These are phyloP conservation scores for Epichloe glyceriae DNA, from an alignment of 2,329 filamentous ascomycete species.

Conservation along the genomic window DNA sequence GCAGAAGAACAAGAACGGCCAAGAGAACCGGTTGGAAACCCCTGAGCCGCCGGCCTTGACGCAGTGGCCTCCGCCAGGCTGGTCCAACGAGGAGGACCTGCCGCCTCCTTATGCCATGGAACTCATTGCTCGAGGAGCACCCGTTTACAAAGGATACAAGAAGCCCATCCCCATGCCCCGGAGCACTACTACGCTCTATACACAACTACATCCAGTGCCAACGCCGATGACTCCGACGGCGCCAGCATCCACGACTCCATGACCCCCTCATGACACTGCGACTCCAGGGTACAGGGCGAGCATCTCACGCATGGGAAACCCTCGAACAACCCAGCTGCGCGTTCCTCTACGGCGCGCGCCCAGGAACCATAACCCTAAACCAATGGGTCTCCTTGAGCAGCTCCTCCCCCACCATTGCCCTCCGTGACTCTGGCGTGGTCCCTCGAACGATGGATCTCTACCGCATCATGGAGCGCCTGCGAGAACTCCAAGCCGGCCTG, in stretches of 20 bases:
- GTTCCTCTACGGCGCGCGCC: slow-evolving; percentile 51
- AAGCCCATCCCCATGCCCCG: slow-evolving; percentile 37
- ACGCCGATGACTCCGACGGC: slow-evolving; percentile 30
- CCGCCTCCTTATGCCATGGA: slow-evolving; percentile 41
- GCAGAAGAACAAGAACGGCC: slow-evolving; percentile 1
- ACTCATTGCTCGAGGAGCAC: slow-evolving; percentile 44
- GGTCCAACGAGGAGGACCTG: slow-evolving; percentile 36
- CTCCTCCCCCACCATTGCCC: slow-evolving; percentile 42
- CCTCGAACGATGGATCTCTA: slow-evolving; percentile 49
- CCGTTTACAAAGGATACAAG: slow-evolving; percentile 42
- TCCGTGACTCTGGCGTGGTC: slow-evolving; percentile 43
- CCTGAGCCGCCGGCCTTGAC: slow-evolving; percentile 2
- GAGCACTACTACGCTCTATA: slow-evolving; percentile 45
- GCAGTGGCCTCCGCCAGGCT: slow-evolving; percentile 44
- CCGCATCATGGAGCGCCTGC: slow-evolving; percentile 44
- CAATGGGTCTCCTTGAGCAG: slow-evolving; percentile 52
- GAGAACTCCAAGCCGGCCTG: slow-evolving; percentile 41
- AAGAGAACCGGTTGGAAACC: neutral
- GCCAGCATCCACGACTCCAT: slow-evolving; percentile 41
- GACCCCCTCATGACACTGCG: slow-evolving; percentile 44
- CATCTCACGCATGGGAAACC: slow-evolving; percentile 51
- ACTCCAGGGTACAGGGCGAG: slow-evolving; percentile 28
- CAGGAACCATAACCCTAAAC: slow-evolving; percentile 61
- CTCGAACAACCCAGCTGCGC: slow-evolving; percentile 62
- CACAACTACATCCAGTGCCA: slow-evolving; percentile 33